Conservation (phyloP, 352 stramenopile species). For the Thalassiosira sp. region DNA sequence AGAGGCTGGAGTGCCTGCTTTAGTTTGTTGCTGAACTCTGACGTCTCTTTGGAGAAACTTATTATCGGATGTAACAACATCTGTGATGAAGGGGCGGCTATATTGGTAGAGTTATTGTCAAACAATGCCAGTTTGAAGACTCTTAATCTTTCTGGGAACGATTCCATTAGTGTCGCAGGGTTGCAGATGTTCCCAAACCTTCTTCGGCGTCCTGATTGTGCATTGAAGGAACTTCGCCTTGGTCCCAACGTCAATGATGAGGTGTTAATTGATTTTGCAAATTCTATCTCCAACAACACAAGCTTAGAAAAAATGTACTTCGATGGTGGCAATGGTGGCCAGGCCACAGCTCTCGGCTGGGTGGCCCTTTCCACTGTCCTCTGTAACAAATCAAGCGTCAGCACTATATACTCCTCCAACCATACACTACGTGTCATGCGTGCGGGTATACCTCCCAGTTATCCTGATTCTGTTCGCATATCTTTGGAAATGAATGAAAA, state of each 20-base stretch:
- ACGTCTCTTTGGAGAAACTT: slow-evolving; percentile 1
- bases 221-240: background rate
- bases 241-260: background rate
- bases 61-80: background rate
- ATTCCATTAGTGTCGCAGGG: background rate
- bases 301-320: background rate
- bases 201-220: background rate
- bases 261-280: slow-evolving; percentile 1
- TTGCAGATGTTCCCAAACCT: background rate
- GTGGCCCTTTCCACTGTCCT: background rate
- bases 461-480: slow-evolving; percentile 2
- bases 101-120: background rate
- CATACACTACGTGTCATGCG: too few relatives aligned
- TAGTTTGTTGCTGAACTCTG: background rate
- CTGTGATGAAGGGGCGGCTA: background rate
- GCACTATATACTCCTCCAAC: background rate
- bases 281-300: background rate
- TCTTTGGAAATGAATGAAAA: slow-evolving; percentile 8
- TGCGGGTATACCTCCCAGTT: too few relatives aligned
- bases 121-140: background rate
- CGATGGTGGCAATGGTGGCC: background rate
- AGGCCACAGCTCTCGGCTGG: background rate
- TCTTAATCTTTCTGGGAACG: background rate
- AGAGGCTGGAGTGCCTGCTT: background rate
- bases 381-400: background rate